These are phyloP conservation scores for Bonia amplexicaulis DNA, from an alignment of 176 grass and related monocot species.

Conservation along the genomic window DNA sequence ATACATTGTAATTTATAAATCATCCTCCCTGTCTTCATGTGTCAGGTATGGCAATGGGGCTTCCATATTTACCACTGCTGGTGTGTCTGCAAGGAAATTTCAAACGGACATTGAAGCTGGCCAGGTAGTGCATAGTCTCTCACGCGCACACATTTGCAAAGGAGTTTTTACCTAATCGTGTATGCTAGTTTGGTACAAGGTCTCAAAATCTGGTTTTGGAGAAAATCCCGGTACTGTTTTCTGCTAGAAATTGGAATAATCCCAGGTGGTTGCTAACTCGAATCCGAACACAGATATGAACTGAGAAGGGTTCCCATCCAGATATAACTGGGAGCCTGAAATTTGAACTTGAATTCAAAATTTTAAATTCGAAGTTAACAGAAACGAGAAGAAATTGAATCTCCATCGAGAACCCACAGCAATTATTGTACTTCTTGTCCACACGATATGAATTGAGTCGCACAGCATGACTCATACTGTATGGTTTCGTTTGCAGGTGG, in stretches of 20 bases:
- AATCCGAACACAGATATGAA: background rate
- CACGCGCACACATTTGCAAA: background rate
- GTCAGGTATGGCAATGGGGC: constrained; percentile 88
- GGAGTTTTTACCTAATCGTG: background rate
- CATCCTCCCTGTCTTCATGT: constrained; percentile 20
- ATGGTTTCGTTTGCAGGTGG: constrained; percentile 46
- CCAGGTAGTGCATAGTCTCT: constrained; percentile 42
- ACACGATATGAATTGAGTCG: background rate
- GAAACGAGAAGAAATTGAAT: background rate
- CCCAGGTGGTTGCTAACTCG: background rate
- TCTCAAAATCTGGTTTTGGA: background rate
- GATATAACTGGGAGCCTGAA: background rate
- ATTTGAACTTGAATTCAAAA: background rate
- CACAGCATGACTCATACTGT: background rate
- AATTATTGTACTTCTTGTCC: background rate
- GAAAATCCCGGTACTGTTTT: background rate
- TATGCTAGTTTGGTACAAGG: background rate
- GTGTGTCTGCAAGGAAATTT: constrained; percentile 77
- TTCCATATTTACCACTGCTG: constrained; percentile 94
- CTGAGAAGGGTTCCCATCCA: background rate
- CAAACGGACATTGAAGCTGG: constrained; percentile 93
- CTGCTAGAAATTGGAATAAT: background rate
- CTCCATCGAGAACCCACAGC: background rate
- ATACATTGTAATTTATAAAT: constrained; percentile 5
- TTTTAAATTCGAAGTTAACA: background rate